Conservation (phyloP, 176 grass and related monocot genomes). For the Coix lacrymajobi region DNA sequence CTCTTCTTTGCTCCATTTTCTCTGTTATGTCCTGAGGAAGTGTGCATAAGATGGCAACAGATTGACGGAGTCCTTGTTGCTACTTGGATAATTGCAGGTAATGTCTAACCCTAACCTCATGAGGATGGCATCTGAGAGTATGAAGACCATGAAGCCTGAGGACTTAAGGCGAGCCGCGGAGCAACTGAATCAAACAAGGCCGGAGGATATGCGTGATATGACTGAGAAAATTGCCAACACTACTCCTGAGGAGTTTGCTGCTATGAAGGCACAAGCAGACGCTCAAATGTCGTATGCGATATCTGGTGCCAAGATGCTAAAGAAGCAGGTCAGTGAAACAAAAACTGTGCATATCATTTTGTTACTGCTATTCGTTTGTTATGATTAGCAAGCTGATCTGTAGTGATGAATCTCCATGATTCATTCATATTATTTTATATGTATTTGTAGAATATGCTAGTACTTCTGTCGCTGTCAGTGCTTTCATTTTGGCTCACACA, state of each 20-base stretch:
- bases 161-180: constrained; percentile 80
- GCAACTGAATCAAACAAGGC: constrained; percentile 64
- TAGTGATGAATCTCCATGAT: neutral
- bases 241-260: constrained; percentile 80
- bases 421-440: neutral
- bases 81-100: constrained; percentile 47
- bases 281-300: constrained; percentile 70
- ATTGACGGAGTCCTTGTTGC: neutral
- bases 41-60: neutral
- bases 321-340: constrained; percentile 62
- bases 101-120: constrained; percentile 89
- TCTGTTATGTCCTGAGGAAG: neutral
- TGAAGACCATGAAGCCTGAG: constrained; percentile 86
- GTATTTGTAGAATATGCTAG: neutral
- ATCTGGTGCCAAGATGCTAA: constrained; percentile 74
- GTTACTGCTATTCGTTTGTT: neutral
- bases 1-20: neutral
- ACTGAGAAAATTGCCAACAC: constrained; percentile 69
- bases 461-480: neutral
- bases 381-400: neutral
- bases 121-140: constrained; percentile 79
- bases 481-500: neutral
- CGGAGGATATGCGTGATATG: constrained; percentile 91
- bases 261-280: constrained; percentile 81
- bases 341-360: neutral